Conservation (phyloP, 1,284 basidiomycete genomes). For the Violaceomyces palustris region DNA sequence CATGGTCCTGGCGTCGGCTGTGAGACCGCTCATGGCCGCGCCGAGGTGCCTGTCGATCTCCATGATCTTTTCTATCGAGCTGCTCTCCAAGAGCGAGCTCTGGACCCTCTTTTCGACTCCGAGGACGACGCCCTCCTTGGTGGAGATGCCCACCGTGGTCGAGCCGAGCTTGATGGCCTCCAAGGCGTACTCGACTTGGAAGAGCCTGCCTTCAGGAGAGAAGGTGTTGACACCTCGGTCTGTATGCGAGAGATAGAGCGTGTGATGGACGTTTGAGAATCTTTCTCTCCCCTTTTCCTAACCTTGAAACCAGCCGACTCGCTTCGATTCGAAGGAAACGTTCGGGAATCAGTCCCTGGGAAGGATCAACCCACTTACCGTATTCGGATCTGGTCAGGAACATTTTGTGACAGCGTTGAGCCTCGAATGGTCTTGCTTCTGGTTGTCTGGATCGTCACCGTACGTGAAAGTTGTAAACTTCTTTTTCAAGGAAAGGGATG, state of each 20-base stretch:
- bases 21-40: constrained; percentile 96
- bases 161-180: constrained; percentile 64
- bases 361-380: constrained; percentile 57
- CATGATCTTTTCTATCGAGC: constrained; percentile 99
- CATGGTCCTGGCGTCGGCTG: constrained; percentile 97
- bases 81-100: constrained; percentile 88
- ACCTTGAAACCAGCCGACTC: too few relatives aligned
- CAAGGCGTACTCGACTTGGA: constrained; percentile 98
- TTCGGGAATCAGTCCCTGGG: background rate
- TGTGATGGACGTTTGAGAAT: background rate
- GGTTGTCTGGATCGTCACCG: too few relatives aligned
- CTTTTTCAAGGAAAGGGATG: too few relatives aligned
- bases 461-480: too few relatives aligned
- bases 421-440: too few relatives aligned
- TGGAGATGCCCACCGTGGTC: constrained; percentile 77
- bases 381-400: constrained; percentile 91
- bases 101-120: constrained; percentile 98
- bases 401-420: too few relatives aligned
- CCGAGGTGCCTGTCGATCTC: constrained; percentile 95
- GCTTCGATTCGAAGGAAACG: too few relatives aligned
- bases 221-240: constrained; percentile 98
- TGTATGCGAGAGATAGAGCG: constrained; percentile 46
- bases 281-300: background rate
- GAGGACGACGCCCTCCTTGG: constrained; percentile 78
- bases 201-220: constrained; percentile 90